These are phyloP conservation scores for Fomitopsis palustris DNA, from an alignment of 1,284 basidiomycete species.

Conservation along the genomic window DNA sequence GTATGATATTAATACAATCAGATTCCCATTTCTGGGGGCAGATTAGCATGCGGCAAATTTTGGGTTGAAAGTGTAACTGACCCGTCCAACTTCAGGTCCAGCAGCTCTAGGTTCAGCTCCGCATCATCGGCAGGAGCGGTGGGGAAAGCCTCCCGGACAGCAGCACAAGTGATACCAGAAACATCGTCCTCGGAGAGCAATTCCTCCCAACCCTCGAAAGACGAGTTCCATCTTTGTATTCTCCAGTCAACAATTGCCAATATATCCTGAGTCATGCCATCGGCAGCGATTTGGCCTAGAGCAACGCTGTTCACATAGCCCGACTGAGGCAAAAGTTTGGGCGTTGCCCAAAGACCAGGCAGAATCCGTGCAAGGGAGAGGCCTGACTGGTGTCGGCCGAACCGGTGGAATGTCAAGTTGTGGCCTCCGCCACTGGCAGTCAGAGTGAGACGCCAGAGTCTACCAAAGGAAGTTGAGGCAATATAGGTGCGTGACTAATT, in stretches of 20 bases:
- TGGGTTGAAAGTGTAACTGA: constrained; percentile 26
- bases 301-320: constrained; percentile 62
- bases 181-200: constrained; percentile 53
- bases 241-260: constrained; percentile 67
- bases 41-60: constrained; percentile 3
- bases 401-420: constrained; percentile 50
- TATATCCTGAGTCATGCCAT: constrained; percentile 42
- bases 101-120: constrained; percentile 61
- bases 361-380: constrained; percentile 57
- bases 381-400: constrained; percentile 52
- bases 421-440: constrained; percentile 67
- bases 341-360: constrained; percentile 49
- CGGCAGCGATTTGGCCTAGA: constrained; percentile 38
- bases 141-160: constrained; percentile 41
- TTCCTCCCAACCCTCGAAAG: constrained; percentile 65
- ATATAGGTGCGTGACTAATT: constrained; percentile 62
- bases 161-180: constrained; percentile 35
- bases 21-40: constrained; percentile 40
- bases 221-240: constrained; percentile 66
- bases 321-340: constrained; percentile 31
- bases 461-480: constrained; percentile 62
- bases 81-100: constrained; percentile 66
- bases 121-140: constrained; percentile 36
- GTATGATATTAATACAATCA: constrained; percentile 67
- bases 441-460: constrained; percentile 60